Evolutionary conservation across 1,284 basidiomycete species (phyloP).

Genomic region (Pyrrhoderma noxium): DNA sequence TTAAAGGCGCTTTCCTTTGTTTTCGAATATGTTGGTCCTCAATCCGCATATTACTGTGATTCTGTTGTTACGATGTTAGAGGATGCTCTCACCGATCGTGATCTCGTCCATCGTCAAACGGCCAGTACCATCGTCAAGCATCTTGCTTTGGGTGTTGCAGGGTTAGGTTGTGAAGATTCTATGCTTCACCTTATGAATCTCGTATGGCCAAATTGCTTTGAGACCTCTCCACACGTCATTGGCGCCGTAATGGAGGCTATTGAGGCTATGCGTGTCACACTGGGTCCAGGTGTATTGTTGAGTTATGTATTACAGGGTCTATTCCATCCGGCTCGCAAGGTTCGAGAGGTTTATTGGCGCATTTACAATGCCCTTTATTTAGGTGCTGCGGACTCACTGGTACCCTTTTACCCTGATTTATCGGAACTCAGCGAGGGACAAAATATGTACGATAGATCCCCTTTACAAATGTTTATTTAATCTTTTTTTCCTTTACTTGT

Average conservation of each 20-base stretch:
- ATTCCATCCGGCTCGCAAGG: constrained; percentile 94
- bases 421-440: constrained; percentile 82
- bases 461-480: constrained; percentile 74
- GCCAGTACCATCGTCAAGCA: constrained; percentile 99
- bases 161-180: constrained; percentile 95
- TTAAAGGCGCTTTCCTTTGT: constrained; percentile 97
- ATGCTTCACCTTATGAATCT: constrained; percentile 97
- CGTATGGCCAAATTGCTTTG: constrained; percentile 99
- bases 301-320: constrained; percentile 89
- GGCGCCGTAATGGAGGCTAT: constrained; percentile 95
- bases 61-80: constrained; percentile 97
- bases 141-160: constrained; percentile 92
- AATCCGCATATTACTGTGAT: constrained; percentile 97
- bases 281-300: constrained; percentile 90
- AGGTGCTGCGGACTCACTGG: constrained; percentile 83
- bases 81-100: constrained; percentile 95
- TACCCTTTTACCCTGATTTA: constrained; percentile 91
- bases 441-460: constrained; percentile 82
- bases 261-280: constrained; percentile 92
- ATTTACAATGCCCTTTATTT: constrained; percentile 89
- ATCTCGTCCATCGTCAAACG: constrained; percentile 97
- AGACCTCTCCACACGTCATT: constrained; percentile 97
- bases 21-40: constrained; percentile 99
- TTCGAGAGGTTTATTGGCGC: constrained; percentile 91
- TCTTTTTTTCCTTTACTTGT: constrained; percentile 1